Evolutionary conservation across 2,329 filamentous ascomycete genomes (phyloP), one percentile per base, ranked within the genome.

Genomic region (Westerdykella aurantiaca): DNA sequence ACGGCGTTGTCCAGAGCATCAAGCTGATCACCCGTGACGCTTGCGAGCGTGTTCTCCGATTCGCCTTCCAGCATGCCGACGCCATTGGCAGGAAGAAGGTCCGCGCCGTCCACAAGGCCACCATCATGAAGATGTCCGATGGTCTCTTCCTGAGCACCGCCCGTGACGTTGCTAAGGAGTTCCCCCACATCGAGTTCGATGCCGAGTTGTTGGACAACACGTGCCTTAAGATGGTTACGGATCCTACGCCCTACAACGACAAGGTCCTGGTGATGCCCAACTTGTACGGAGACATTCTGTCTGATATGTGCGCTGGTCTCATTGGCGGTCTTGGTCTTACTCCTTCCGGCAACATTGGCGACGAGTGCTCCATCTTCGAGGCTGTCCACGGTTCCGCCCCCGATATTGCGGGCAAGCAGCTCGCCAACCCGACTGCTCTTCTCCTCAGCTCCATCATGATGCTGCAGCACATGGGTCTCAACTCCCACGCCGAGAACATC

Each of bases 111-210:
- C 93, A 98, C 86, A 98, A 98, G 82, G 93, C 93, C 70, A 97
- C 93, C 68, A 98, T 98, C 77, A 98, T 98, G 93, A 98, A 98
- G 83, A 95, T 96, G 88, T 91, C 86, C 68, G 93, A 98, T 71
- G 93, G 93, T 75, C 87, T 98, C 50, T 98, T 98, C 83, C 81
- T 98, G 59, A 86, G 80, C 72, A 88, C 86, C 51, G 93, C 85
- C 59, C 77, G 83, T 58, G 81, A 93, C 50, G 82, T 98, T 57
- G 79, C 88, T 71, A 95, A 95, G 82, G 90, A 97, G 68, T 98
- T 87, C 81, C 93, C 93, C 53, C 78, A 83, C 60, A 88, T 98
- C 64, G 87, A 96, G 75, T 97, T 98, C 69, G 91, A 97, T 68
- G 88, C 88, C 61, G 93, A 98, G 80, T 82, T 98, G 56, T 85